Base-by-base conservation (phyloP, 2,329 filamentous ascomycete genomes). In the Aureobasidium sp. region DNA sequence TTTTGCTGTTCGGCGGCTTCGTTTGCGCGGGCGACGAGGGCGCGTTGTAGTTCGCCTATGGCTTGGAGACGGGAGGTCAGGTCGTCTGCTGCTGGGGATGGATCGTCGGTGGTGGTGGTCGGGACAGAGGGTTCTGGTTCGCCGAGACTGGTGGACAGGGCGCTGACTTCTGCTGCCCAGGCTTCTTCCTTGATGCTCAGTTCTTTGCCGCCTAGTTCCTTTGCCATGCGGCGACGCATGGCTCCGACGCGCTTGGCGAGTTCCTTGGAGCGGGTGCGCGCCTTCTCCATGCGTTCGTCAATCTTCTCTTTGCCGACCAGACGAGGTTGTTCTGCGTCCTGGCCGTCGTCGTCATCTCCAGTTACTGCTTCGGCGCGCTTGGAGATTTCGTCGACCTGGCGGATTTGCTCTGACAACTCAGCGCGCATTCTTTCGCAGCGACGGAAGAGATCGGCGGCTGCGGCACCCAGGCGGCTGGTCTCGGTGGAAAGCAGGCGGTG, bases 361-460 rank as follows among this genome's bases (percentile, higher is more conserved):
- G 82, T 84, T 63, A 90, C 83, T 44, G 79, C 79, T 66, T 91
- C 87, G 34, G 91, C 84, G 67, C 84, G 84, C 42, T 79, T 77
- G 70, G 84, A 84, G 44, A 90, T 81, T 68, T 88, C 83, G 60
- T 84, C 83, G 31, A 84, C 86, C 67, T 86, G 85, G 64, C 76
- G 76, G 27, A 91, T 81, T 70, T 92, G 88, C 64, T 86, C 83
- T 65, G 78, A 79, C 45, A 91, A 79, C 69, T 91, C 88, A 20
- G 79, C 77, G 68, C 87, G 85, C 29, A 92, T 79, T 49, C 84
- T 80, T 67, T 88, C 82, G 64, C 88, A 90, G 61, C 86, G 82
- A 29, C 86, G 80, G 75, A 91, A 92, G 6, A 92, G 78, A 68
- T 91, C 87, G 1, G 88, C 84, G 0, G 87, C 88, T 1, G 87